Percentiles rank a stretch among this genome's conserved stretches.
phyloP scores from a whole-genome alignment of 345 rosid species.

The Excoecaria agallocha region DNA sequence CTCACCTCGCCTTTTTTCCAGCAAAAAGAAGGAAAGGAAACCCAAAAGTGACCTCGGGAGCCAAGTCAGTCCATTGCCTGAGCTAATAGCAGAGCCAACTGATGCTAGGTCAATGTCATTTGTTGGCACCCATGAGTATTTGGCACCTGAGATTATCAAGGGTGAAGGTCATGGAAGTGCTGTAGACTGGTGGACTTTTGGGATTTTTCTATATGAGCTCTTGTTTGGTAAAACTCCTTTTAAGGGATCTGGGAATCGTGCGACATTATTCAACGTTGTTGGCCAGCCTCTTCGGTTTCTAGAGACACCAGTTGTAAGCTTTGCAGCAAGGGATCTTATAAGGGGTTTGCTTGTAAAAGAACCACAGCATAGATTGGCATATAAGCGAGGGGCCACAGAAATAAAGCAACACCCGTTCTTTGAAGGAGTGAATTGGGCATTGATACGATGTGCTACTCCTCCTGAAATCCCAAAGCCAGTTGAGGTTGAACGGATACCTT shows the following conservation, averaged over 20 bases:
- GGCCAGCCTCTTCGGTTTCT: conserved; percentile 93
- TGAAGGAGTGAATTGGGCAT: conserved; percentile 92
- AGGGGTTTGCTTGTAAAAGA: conserved; percentile 78
- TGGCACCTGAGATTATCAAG: conserved; percentile 86
- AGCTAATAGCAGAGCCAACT: conserved; percentile 88
- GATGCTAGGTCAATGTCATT: conserved; percentile 94
- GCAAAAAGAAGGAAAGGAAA: conserved; percentile 74
- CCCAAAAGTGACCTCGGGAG: conserved; percentile 63
- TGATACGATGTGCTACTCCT: conserved; percentile 82
- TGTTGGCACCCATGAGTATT: conserved; percentile 88
- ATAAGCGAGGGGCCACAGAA: conserved; percentile 88
- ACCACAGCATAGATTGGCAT: conserved; percentile 79
- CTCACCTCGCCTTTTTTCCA: conserved; percentile 77
- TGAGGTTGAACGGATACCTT: conserved; percentile 50
- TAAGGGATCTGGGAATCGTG: conserved; percentile 87
- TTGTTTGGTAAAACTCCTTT: conserved; percentile 89
- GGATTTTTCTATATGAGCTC: conserved; percentile 80
- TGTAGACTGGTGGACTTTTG: conserved; percentile 97
- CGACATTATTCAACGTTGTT: conserved; percentile 78
- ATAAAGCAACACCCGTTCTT: conserved; percentile 91
- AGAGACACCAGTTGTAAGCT: conserved; percentile 71
- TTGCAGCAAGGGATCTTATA: conserved; percentile 81
- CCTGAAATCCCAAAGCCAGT: conserved; percentile 86
- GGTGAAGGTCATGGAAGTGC: conserved; percentile 99
- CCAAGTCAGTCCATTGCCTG: conserved; percentile 82